Conservation (phyloP, 192 early-diverging fungal species). For the Coemansia sp. region DNA sequence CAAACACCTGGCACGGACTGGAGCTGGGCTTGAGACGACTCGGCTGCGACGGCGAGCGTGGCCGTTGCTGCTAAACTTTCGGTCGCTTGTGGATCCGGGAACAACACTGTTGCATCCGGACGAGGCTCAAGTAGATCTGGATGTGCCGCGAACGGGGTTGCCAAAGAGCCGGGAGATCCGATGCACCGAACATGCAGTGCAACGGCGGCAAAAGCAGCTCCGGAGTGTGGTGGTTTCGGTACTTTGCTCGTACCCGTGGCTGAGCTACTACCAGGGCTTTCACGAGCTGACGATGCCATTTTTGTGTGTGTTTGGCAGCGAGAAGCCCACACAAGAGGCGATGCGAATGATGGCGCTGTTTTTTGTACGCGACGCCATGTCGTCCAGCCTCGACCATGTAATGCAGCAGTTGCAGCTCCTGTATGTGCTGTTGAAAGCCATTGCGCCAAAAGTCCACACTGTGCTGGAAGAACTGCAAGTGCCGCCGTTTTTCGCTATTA, state of each 20-base stretch:
- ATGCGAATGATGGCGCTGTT: slow-evolving; percentile 60
- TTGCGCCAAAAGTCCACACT: slow-evolving; percentile 29
- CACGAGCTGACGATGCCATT: slow-evolving; percentile 55
- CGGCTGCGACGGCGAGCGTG: slow-evolving; percentile 42
- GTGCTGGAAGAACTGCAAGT: slow-evolving; percentile 49
- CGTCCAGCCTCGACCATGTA: slow-evolving; percentile 34
- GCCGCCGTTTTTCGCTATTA: slow-evolving; percentile 67
- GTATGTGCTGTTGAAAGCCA: slow-evolving; percentile 26
- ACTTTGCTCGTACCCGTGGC: slow-evolving; percentile 59
- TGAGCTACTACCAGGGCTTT: slow-evolving; percentile 70
- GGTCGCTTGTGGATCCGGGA: slow-evolving; percentile 26
- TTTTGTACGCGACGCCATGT: slow-evolving; percentile 52
- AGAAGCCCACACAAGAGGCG: slow-evolving; percentile 55
- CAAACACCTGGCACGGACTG: slow-evolving; percentile 39
- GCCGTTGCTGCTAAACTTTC: slow-evolving; percentile 50
- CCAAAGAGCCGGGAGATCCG: slow-evolving; percentile 30
- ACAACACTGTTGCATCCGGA: slow-evolving; percentile 25
- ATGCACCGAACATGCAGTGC: slow-evolving; percentile 28
- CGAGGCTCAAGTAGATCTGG: slow-evolving; percentile 46
- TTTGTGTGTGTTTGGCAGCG: slow-evolving; percentile 59
- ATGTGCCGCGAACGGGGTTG: slow-evolving; percentile 29
- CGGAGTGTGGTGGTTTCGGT: slow-evolving; percentile 50
- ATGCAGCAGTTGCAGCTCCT: slow-evolving; percentile 42
- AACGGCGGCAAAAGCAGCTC: slow-evolving; percentile 56
- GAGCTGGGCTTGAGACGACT: slow-evolving; percentile 34